Conservation (phyloP, 768 basidiomycete genomes). For the Cystobasidium ongulense region DNA sequence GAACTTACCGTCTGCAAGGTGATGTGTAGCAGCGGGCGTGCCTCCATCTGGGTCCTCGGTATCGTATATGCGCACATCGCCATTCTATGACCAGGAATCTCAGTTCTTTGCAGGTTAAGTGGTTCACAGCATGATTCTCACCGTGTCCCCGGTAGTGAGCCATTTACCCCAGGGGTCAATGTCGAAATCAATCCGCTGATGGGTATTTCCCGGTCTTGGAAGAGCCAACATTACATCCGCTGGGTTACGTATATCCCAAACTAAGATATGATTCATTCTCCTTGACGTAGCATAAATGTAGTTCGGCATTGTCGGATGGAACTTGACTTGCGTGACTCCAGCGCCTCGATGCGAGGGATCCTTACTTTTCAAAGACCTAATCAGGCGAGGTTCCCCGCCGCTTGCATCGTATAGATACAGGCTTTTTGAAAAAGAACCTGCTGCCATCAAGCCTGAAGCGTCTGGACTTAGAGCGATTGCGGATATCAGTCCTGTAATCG, state of each 20-base stretch:
- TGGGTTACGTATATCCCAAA: conserved; percentile 68
- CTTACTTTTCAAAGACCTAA: conserved; percentile 41
- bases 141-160: conserved; percentile 29
- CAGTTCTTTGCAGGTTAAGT: not conserved
- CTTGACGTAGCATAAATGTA: conserved; percentile 73
- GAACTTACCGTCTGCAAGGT: not conserved
- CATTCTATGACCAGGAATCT: not conserved
- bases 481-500: conserved; percentile 66
- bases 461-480: conserved; percentile 68
- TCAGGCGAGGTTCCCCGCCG: conserved; percentile 56
- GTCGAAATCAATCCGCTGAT: conserved; percentile 65
- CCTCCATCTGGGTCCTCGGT: conserved; percentile 9
- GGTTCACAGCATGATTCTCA: not conserved
- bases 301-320: conserved; percentile 64
- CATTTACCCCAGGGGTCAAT: conserved; percentile 21
- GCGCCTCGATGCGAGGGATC: not conserved
- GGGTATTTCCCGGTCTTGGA: conserved; percentile 51
- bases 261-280: conserved; percentile 56
- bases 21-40: not conserved
- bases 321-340: conserved; percentile 52
- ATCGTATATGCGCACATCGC: conserved; percentile 5
- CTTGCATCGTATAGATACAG: conserved; percentile 47
- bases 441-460: conserved; percentile 61
- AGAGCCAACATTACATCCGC: conserved; percentile 48
- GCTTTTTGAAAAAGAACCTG: conserved; percentile 57